Base-by-base conservation (phyloP, 331 rosid genomes). In the Rhamnella rubrinervis region DNA sequence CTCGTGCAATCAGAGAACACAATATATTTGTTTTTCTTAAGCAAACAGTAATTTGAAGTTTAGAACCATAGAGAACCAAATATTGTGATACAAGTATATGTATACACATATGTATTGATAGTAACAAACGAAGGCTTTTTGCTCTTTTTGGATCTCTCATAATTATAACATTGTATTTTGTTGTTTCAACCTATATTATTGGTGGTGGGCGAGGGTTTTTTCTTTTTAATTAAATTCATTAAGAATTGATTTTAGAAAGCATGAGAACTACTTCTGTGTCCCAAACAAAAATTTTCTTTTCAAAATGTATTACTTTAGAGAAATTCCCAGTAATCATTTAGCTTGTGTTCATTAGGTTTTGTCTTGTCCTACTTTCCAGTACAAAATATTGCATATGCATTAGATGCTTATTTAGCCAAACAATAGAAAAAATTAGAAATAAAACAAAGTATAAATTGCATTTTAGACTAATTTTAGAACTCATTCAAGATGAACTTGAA, bases 351-450 rank as follows among this genome's bases (percentile, higher is more conserved):
- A 13, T n/a, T 1, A 18, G 93, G 92, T 50, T 11, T 70, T 31
- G 84, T 84, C 21, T 25, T 72, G 7, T 84, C 81, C 87, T 90
- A 91, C 68, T 71, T 76, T 73, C 88, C 92, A 1, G 85, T 82
- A 55, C 91, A 81, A 71, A 92, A 84, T 75, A 89, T 87, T 59
- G 92, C 95, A 77, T 82, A 83, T 26, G 95, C 85, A 75, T 92
- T 92, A 8, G 92, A 86, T 67, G 82, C 96, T 78, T 87, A 90
- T 83, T 93, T 81, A 65, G 21, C 18, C n/a, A 37, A 64, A 55
- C 49, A 18, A 40, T 15, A 40, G 51, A 68, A 4, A 9, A 44
- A 44, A 2, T 38, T 47, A 6, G 31, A 51, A 31, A 51, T 44
- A 12, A n/a, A 52, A 8, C 14, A 52, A 6, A 53, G 7, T 17